These are phyloP conservation scores for Neurospora crassa DNA, from an alignment of 2,329 filamentous ascomycete genomes.

Conservation along the genomic window DNA sequence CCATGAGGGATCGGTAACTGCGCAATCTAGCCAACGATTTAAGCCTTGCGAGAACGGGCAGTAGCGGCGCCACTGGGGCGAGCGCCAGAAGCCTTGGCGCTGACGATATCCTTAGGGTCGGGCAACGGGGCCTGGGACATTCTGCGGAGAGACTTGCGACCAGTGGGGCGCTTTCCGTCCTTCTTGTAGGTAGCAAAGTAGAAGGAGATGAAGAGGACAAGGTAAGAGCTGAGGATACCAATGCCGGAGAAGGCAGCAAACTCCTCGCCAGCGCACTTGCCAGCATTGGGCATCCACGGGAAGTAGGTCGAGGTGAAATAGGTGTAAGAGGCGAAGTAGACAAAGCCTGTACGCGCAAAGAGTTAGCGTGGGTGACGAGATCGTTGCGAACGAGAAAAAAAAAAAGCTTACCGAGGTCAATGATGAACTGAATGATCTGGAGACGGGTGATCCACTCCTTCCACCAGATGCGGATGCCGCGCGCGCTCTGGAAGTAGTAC, in stretches of 20 bases:
- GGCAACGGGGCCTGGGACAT: slow-evolving; percentile 62
- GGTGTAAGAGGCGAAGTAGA: slow-evolving; percentile 98
- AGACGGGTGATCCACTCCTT: slow-evolving; percentile 99
- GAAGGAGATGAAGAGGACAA: slow-evolving; percentile 97
- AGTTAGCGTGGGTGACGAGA: slow-evolving; percentile 5
- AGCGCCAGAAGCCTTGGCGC: slow-evolving; percentile 44
- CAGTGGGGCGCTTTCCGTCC: slow-evolving; percentile 67
- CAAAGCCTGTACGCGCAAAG: slow-evolving; percentile 56
- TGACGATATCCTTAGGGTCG: slow-evolving; percentile 69
- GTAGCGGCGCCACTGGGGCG: slow-evolving; percentile 48
- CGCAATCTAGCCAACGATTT: slow-evolving; percentile 18
- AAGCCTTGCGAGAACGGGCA: slow-evolving; percentile 63
- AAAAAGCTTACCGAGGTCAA: slow-evolving; percentile 73
- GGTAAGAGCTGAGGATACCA: slow-evolving; percentile 85
- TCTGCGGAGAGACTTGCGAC: slow-evolving; percentile 64
- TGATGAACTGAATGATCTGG: slow-evolving; percentile 94
- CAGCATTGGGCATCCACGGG: slow-evolving; percentile 70
- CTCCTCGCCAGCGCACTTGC: slow-evolving; percentile 88
- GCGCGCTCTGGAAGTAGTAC: slow-evolving; percentile 99
- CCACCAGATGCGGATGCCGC: slow-evolving; percentile 96
- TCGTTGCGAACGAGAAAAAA: slow-evolving; percentile 1
- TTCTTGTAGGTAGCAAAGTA: slow-evolving; percentile 96
- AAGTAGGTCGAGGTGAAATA: slow-evolving; percentile 95
- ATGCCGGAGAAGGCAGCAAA: slow-evolving; percentile 92
- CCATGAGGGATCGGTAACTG: not conserved